Evolutionary conservation across 2,329 filamentous ascomycete genomes (phyloP).

Genomic region (Alternaria atra): DNA sequence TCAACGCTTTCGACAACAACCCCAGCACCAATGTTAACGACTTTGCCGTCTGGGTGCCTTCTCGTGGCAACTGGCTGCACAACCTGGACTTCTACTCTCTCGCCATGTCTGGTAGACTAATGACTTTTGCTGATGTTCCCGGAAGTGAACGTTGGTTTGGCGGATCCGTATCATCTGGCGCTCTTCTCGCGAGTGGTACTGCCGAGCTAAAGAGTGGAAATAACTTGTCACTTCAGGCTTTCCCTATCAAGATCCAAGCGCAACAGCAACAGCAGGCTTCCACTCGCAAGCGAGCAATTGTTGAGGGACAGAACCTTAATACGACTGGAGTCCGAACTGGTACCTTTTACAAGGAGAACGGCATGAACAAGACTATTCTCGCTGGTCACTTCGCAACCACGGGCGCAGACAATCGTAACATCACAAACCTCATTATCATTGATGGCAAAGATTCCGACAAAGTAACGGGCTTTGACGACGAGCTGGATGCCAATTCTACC

Average conservation of each 20-base stretch:
- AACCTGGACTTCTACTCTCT: slow-evolving; percentile 73
- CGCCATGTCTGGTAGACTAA: slow-evolving; percentile 75
- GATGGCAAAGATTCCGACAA: slow-evolving; percentile 74
- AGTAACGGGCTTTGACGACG: slow-evolving; percentile 73
- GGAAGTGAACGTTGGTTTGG: slow-evolving; percentile 73
- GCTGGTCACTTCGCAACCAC: slow-evolving; percentile 85
- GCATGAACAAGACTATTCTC: slow-evolving; percentile 83
- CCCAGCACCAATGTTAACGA: slow-evolving; percentile 71
- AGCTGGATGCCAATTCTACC: slow-evolving; percentile 75
- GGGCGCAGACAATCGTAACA: slow-evolving; percentile 71
- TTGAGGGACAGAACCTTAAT: slow-evolving; percentile 56
- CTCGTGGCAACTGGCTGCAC: slow-evolving; percentile 84
- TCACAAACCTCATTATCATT: slow-evolving; percentile 84
- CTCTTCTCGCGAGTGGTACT: slow-evolving; percentile 76
- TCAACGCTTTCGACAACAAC: slow-evolving; percentile 73
- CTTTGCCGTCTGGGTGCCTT: slow-evolving; percentile 92
- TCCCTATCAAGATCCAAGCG: slow-evolving; percentile 50
- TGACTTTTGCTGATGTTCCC: slow-evolving; percentile 72
- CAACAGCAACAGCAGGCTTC: slow-evolving; percentile 40
- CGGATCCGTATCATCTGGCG: slow-evolving; percentile 81
- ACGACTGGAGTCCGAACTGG: slow-evolving; percentile 78
- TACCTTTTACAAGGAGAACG: slow-evolving; percentile 74
- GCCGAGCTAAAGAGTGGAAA: slow-evolving; percentile 65
- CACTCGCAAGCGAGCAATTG: slow-evolving; percentile 53
- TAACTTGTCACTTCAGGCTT: slow-evolving; percentile 53